These are phyloP conservation scores for Eucalyptus pumila DNA, from an alignment of 345 rosid species.

Conservation along the genomic window DNA sequence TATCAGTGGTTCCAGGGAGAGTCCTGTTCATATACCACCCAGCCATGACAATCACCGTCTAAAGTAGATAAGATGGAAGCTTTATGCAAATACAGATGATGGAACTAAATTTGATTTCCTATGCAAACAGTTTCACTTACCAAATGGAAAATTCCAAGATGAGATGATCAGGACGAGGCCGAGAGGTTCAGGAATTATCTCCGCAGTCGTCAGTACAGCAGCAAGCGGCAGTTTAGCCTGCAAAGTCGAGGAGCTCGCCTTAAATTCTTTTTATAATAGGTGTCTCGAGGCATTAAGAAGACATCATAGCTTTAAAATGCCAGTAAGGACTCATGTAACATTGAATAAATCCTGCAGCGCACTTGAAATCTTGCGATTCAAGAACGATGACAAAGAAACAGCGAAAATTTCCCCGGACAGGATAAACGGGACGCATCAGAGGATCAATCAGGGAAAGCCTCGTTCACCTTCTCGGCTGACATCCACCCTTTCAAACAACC, in stretches of 20 bases:
- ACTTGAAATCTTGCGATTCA: background rate
- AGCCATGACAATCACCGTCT: background rate
- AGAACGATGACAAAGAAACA: background rate
- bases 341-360: background rate
- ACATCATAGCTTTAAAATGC: background rate
- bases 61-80: background rate
- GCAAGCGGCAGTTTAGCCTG: too few species aligned
- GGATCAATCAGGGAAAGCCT: background rate
- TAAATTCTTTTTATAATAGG: too few species aligned
- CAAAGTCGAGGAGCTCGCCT: too few species aligned
- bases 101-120: too few species aligned
- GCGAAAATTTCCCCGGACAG: background rate
- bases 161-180: too few species aligned
- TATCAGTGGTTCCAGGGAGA: constrained; percentile 51
- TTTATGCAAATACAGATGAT: background rate
- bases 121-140: too few species aligned
- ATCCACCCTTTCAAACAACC: constrained; percentile 32
- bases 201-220: too few species aligned
- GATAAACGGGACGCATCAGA: background rate
- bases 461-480: constrained; percentile 28
- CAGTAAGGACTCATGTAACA: background rate
- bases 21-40: constrained; percentile 1
- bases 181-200: too few species aligned
- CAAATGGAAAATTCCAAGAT: too few species aligned
- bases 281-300: background rate